Evolutionary conservation across 1,284 basidiomycete species (phyloP).

Genomic region (Schizopora paradoxa): DNA sequence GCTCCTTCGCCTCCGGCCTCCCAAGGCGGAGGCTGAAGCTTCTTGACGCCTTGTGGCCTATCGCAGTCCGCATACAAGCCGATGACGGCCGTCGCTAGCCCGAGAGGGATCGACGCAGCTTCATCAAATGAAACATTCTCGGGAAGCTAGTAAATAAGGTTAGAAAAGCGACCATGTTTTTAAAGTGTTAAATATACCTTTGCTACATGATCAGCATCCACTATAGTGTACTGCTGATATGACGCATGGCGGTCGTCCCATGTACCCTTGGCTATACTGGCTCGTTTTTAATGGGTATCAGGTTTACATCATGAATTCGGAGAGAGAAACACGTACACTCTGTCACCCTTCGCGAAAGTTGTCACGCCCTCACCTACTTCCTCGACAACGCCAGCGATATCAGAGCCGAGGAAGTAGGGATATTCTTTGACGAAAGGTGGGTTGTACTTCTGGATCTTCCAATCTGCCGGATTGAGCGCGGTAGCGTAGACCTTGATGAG

Average conservation of each 20-base stretch:
- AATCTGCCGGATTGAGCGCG: constrained; percentile 40
- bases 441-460: constrained; percentile 33
- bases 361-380: constrained; percentile 35
- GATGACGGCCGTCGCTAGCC: constrained; percentile 34
- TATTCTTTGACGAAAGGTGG: constrained; percentile 27
- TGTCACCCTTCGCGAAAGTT: constrained; percentile 35
- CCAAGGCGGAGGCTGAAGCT: constrained; percentile 17
- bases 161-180: not conserved
- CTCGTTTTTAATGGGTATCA: too few species aligned
- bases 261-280: too few species aligned
- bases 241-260: constrained; percentile 22
- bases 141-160: constrained; percentile 24
- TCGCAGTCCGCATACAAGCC: constrained; percentile 25
- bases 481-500: constrained; percentile 36
- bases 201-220: constrained; percentile 22
- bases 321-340: constrained; percentile 26
- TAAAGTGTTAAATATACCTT: constrained; percentile 19
- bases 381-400: constrained; percentile 39
- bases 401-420: constrained; percentile 41
- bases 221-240: constrained; percentile 27
- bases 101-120: constrained; percentile 36
- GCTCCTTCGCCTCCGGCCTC: constrained; percentile 23
- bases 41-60: not conserved
- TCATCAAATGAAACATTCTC: constrained; percentile 28
- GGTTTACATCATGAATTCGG: too few species aligned